phyloP scores from a whole-genome alignment of 2,329 filamentous ascomycete species.

The Lojkania enalia region DNA sequence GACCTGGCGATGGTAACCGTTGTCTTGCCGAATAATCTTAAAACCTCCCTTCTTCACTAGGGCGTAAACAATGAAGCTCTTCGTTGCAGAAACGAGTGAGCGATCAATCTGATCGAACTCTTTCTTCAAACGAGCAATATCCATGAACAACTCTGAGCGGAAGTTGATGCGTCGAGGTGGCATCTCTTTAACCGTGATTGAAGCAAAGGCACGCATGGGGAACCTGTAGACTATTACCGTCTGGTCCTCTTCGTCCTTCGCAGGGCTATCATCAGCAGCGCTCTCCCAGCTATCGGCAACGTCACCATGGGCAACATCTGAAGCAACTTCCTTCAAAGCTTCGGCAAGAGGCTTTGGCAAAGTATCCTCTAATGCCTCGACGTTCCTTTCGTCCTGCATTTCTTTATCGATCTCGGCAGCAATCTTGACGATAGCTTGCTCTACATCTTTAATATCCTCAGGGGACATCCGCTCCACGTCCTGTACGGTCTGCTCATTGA shows the following conservation, averaged over 20 bases:
- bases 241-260: slow-evolving; percentile 66
- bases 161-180: slow-evolving; percentile 64
- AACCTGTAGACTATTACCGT: slow-evolving; percentile 89
- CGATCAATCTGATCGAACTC: slow-evolving; percentile 97
- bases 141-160: slow-evolving; percentile 79
- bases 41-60: slow-evolving; percentile 92
- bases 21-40: slow-evolving; percentile 90
- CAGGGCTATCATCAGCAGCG: slow-evolving; percentile 72
- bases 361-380: slow-evolving; percentile 57
- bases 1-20: slow-evolving; percentile 86
- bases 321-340: slow-evolving; percentile 61
- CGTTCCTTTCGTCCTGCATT: slow-evolving; percentile 59
- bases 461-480: slow-evolving; percentile 35
- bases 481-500: slow-evolving; percentile 52
- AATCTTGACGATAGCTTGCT: slow-evolving; percentile 57
- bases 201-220: slow-evolving; percentile 94
- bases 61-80: slow-evolving; percentile 90
- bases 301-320: slow-evolving; percentile 57
- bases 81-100: slow-evolving; percentile 85
- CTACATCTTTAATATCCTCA: slow-evolving; percentile 59
- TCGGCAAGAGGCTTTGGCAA: slow-evolving; percentile 58
- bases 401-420: slow-evolving; percentile 49
- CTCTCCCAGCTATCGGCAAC: slow-evolving; percentile 92
- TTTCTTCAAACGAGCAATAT: slow-evolving; percentile 93
- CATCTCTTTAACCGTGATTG: slow-evolving; percentile 70